Conservation (phyloP, 1,284 basidiomycete species). For the Wolfiporia cocos region DNA sequence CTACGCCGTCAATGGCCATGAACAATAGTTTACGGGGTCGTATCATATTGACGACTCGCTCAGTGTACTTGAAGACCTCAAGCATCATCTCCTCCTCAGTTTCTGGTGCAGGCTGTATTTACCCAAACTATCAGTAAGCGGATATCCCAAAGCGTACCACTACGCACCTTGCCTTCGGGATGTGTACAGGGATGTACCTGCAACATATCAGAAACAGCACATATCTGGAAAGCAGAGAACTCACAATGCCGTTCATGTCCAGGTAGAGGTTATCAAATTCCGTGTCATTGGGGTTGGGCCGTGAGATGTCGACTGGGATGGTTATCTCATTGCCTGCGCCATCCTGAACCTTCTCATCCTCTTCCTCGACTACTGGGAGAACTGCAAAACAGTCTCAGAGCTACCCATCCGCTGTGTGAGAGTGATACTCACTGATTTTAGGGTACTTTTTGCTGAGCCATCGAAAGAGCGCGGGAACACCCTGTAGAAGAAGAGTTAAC, state of each 20-base stretch:
- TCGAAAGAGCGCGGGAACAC: slow-evolving; percentile 91
- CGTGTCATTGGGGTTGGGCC: slow-evolving; percentile 90
- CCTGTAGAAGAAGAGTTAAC: slow-evolving; percentile 38
- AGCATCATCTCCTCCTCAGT: slow-evolving; percentile 99
- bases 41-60: slow-evolving; percentile 96
- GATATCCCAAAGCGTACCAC: slow-evolving; percentile 13
- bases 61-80: slow-evolving; percentile 96
- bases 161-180: slow-evolving; percentile 89
- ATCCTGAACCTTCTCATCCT: slow-evolving; percentile 62
- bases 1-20: slow-evolving; percentile 99
- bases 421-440: slow-evolving; percentile 71
- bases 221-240: slow-evolving; percentile 9
- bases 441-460: slow-evolving; percentile 97
- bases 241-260: slow-evolving; percentile 87
- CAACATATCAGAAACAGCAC: slow-evolving; percentile 6
- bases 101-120: slow-evolving; percentile 78
- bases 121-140: neutral
- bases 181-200: slow-evolving; percentile 98
- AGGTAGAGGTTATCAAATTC: slow-evolving; percentile 98
- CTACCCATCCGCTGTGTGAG: neutral
- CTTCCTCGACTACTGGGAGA: slow-evolving; percentile 77
- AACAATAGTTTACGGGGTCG: slow-evolving; percentile 92
- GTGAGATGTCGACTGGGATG: slow-evolving; percentile 79
- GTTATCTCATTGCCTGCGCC: slow-evolving; percentile 64
- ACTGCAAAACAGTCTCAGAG: slow-evolving; percentile 38